Evolutionary conservation across 1,284 basidiomycete genomes (phyloP), one percentile per base, ranked within the genome.

Genomic region (Puccinia sorghi): DNA sequence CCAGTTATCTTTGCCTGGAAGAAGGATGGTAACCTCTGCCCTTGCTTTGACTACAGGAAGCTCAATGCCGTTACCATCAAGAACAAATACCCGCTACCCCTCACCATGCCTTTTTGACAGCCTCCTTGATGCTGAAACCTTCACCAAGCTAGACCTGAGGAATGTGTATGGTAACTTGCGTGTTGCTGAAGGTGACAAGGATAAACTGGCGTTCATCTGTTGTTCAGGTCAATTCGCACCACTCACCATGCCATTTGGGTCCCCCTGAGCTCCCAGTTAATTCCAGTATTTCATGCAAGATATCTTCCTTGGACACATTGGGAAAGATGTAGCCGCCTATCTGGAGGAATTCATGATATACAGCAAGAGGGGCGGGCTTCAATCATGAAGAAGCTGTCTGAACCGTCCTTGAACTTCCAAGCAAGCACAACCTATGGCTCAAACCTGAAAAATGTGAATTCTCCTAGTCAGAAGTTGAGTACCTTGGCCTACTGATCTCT

Each of bases 111-210:
- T 56, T n/a, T 20, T 64, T 64, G 32, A 64, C 20, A 64, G 63
- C 43, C 43, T 64, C 11, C 63, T 64, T 3, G 32, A 64, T 22
- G 63, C 63, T 9, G 27, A 64, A 13, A 64, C 25, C 3, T 63
- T 64, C 43, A 64, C 63, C 3, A 64, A 64, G 63, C 63, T 64
- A 2, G 63, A 64, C 63, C 63, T 64, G 9, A 17, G 27, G 17
- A 39, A 64, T 25, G 63, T 32, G 2, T 64, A 64, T 22, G 63
- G 63, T 22, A 64, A 64, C 63, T 22, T 64, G 39, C 32, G 63
- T 5, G 63, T 64, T 3, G 32, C 32, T 5, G 63, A 64, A 39
- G 32, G 32, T 7, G 32, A 64, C 54, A 25, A 56, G 54, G 54
- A 56, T 7, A 56, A 56, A 22, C 22, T 56, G 22, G 17, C 3